Conservation (phyloP, 2,329 filamentous ascomycete genomes). For the Trichoderma harzianum region DNA sequence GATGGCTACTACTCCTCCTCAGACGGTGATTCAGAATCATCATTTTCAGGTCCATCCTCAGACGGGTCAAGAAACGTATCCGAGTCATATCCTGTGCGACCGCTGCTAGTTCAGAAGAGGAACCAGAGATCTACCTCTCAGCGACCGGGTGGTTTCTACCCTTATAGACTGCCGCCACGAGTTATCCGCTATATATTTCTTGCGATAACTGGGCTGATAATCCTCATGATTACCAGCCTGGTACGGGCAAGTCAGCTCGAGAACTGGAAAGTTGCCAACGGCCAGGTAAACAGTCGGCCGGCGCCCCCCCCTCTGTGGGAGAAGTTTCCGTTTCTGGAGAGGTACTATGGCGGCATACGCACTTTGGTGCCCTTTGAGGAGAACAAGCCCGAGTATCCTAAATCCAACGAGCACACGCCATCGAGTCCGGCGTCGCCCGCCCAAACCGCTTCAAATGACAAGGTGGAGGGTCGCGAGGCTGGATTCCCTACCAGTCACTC, state of each 20-base stretch:
- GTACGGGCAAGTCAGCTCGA: conserved; percentile 70
- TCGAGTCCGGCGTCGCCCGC: conserved; percentile 18
- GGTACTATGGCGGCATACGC: conserved; percentile 86
- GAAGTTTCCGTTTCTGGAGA: conserved; percentile 75
- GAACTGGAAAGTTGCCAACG: conserved; percentile 59
- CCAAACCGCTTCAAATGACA: conserved; percentile 13
- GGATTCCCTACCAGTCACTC: conserved; percentile 29
- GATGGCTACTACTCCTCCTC: conserved; percentile 48
- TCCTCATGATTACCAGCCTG: conserved; percentile 74
- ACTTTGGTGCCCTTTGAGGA: conserved; percentile 62
- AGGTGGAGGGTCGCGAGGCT: conserved; percentile 19
- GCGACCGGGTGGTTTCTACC: conserved; percentile 27
- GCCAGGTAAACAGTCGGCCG: conserved; percentile 41
- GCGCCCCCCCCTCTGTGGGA: conserved; percentile 74
- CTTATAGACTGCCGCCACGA: conserved; percentile 66
- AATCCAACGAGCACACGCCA: conserved; percentile 51
- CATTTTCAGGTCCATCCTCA: conserved; percentile 43
- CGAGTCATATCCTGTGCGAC: conserved; percentile 40
- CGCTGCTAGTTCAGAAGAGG: conserved; percentile 45
- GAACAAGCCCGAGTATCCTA: conserved; percentile 79
- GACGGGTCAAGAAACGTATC: conserved; percentile 55
- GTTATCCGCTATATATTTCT: conserved; percentile 77
- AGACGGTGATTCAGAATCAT: conserved; percentile 43
- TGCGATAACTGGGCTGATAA: conserved; percentile 62
- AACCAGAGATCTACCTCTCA: conserved; percentile 23